phyloP scores from a whole-genome alignment of 2,329 filamentous ascomycete species.

The Colletotrichum neosansevieriae region DNA sequence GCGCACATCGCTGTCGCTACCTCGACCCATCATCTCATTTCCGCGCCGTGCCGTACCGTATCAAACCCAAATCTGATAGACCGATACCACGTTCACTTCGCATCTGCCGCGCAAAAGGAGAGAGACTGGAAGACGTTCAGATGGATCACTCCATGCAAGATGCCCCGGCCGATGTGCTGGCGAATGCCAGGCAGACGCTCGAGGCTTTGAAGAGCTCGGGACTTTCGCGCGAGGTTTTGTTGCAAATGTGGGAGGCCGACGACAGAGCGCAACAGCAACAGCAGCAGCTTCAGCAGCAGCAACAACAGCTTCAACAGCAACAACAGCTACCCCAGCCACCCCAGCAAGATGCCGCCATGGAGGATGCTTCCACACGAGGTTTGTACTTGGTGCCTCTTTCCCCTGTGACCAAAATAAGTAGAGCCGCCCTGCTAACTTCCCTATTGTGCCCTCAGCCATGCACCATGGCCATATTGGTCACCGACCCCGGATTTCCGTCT shows the following conservation, averaged over 20 bases:
- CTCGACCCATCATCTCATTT: not conserved
- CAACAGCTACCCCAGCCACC: conserved; percentile 14
- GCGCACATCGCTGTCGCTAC: not conserved
- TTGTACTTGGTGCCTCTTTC: not conserved
- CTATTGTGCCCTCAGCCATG: conserved; percentile 50
- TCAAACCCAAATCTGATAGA: not conserved
- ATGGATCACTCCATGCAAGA: conserved; percentile 44
- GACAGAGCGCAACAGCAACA: conserved; percentile 37
- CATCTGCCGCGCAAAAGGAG: not conserved
- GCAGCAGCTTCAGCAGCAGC: not conserved
- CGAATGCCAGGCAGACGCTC: conserved; percentile 59
- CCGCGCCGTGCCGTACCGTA: not conserved
- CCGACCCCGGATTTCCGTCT: conserved; percentile 60
- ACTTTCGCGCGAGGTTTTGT: conserved; percentile 55
- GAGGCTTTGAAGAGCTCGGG: conserved; percentile 60
- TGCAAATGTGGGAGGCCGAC: conserved; percentile 43
- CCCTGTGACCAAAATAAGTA: not conserved
- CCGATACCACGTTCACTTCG: conserved; percentile 2
- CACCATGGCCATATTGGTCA: conserved; percentile 51
- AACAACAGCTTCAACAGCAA: not conserved
- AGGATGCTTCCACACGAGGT: conserved; percentile 41
- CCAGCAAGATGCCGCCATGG: conserved; percentile 30
- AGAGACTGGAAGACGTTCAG: conserved; percentile 18
- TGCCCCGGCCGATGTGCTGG: conserved; percentile 57
- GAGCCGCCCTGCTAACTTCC: conserved; percentile 31